Conservation (phyloP, 1,284 basidiomycete species). For the Grifola frondosa region DNA sequence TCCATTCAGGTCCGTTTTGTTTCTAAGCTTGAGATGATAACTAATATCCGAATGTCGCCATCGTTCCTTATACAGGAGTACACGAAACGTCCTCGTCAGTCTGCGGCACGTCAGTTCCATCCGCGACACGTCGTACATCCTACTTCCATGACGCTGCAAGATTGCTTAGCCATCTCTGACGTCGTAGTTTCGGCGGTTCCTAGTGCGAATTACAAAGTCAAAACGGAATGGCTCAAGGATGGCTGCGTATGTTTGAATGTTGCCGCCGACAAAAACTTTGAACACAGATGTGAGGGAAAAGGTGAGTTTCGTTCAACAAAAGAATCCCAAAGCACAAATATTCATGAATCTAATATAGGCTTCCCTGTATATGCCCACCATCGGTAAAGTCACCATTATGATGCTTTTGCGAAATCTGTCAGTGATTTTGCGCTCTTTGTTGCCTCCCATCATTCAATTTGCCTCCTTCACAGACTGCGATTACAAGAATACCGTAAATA, state of each 20-base stretch:
- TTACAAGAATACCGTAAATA: slow-evolving; percentile 69
- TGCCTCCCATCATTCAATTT: neutral
- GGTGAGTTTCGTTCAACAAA: slow-evolving; percentile 52
- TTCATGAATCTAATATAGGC: slow-evolving; percentile 61
- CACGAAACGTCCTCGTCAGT: slow-evolving; percentile 76
- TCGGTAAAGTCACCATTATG: slow-evolving; percentile 95
- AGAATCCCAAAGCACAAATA: too few relatives aligned
- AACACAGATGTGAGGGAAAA: slow-evolving; percentile 89
- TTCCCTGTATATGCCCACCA: slow-evolving; percentile 88
- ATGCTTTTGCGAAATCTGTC: slow-evolving; percentile 95
- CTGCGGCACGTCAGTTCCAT: slow-evolving; percentile 58
- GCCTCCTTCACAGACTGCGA: slow-evolving; percentile 53
- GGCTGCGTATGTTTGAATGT: slow-evolving; percentile 94
- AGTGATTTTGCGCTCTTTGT: too few relatives aligned
- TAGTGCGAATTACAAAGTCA: slow-evolving; percentile 83
- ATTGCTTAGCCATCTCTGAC: slow-evolving; percentile 81
- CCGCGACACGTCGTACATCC: slow-evolving; percentile 84
- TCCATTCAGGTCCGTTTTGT: slow-evolving; percentile 68
- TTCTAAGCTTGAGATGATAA: neutral
- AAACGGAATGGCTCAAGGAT: slow-evolving; percentile 87
- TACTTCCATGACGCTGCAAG: slow-evolving; percentile 63
- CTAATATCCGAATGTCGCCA: neutral
- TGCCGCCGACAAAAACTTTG: slow-evolving; percentile 96
- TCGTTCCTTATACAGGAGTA: slow-evolving; percentile 59
- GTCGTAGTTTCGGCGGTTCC: slow-evolving; percentile 93